Percentiles rank a stretch among this genome's conserved stretches.
These are phyloP conservation scores for Gleditsia sinensis DNA, from an alignment of 306 rosid species.

Conservation along the genomic window DNA sequence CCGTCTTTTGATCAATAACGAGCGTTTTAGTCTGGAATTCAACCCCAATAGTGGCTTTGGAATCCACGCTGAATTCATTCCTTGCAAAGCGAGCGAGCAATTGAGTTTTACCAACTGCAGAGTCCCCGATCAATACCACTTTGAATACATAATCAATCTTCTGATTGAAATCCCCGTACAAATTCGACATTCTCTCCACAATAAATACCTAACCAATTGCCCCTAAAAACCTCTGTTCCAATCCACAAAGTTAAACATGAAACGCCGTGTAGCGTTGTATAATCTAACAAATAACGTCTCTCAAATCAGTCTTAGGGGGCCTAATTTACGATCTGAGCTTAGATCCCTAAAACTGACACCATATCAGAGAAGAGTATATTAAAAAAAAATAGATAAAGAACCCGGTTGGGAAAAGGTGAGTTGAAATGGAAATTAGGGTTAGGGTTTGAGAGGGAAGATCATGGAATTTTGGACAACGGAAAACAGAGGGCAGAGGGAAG, in stretches of 20 bases:
- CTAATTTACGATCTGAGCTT: background rate
- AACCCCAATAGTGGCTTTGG: constrained; percentile 91
- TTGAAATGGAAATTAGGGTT: constrained; percentile 23
- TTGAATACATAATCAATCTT: constrained; percentile 93
- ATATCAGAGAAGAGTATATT: background rate
- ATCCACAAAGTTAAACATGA: constrained; percentile 12
- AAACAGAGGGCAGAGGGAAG: background rate
- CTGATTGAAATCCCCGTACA: constrained; percentile 69
- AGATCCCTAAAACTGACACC: background rate
- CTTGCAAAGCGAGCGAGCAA: constrained; percentile 75
- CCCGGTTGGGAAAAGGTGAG: background rate
- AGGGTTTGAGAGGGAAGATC: constrained; percentile 31
- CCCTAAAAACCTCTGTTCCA: constrained; percentile 21
- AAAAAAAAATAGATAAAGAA: background rate
- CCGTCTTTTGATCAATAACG: constrained; percentile 68
- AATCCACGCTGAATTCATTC: constrained; percentile 71
- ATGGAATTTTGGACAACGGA: background rate
- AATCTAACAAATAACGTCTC: background rate
- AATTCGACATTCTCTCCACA: constrained; percentile 62
- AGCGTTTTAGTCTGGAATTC: constrained; percentile 93
- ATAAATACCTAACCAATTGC: background rate
- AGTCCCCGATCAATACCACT: constrained; percentile 93
- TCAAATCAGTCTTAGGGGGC: constrained; percentile 6
- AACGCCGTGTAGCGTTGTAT: background rate
- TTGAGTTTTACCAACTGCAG: constrained; percentile 91